Base-by-base conservation (phyloP, 192 early-diverging fungal species). In the Backusella morwellensis region DNA sequence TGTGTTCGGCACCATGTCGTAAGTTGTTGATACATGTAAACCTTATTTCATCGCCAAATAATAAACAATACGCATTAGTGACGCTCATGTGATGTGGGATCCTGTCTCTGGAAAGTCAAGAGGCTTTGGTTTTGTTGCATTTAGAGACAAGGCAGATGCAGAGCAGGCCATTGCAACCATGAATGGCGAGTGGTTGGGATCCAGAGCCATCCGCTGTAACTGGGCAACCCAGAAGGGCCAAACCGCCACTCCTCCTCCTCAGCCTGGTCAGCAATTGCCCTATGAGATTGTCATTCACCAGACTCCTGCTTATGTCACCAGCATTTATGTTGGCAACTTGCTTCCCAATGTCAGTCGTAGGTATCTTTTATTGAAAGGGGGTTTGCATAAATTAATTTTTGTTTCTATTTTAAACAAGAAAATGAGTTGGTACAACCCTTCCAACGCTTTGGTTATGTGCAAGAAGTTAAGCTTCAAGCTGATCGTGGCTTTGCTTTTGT, bases 81-180 rank as follows among this genome's bases (percentile, higher is more conserved):
- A 96, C 75, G 96, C 96, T 47, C 92, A 93, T 71, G 95, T 97
- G 40, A 96, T 97, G 96, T 96, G 95, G 94, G 96, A 97, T 78
- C 80, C 86, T 73, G 85, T 88, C 54, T 93, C 96, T 66, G 94
- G 95, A 34, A 96, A 97, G 80, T 95, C 95, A 36, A 87, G 96
- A 73, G 96, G 95, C 15, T 97, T 92, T 80, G 96, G 96, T 4
- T 97, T 97, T 85, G 95, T 96, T 59, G 91, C 95, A 23, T 97
- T 95, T 85, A 88, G 92, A 80, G 94, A 97, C 54, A 93, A 92
- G 67, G 78, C 84, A 63, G 96, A 97, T 73, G 96, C 96, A 35
- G 95, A 97, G 68, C 90, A 87, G 66, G 95, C 95, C 17, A 93
- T 97, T 76, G 78, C 82, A 36, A 83, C 89, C 35, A 97, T 97